Percentiles rank a stretch among this genome's conserved stretches.
phyloP scores from a whole-genome alignment of 352 stramenopile species.

The Phytophthora aleatoria region DNA sequence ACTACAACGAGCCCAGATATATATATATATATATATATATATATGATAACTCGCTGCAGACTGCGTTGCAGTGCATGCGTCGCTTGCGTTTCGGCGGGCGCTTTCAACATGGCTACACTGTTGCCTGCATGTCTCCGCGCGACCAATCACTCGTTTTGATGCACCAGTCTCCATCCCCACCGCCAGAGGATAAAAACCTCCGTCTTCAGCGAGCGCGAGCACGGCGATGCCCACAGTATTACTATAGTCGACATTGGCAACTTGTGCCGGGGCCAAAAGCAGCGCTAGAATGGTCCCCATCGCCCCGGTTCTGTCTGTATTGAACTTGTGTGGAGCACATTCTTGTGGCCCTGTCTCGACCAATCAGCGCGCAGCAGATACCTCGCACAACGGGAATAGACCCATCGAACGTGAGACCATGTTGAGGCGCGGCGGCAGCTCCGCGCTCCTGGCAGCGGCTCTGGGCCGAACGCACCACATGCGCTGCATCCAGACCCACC shows the following conservation, averaged over 20 bases:
- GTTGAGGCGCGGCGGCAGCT: slow-evolving; percentile 9
- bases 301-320: slow-evolving; percentile 2
- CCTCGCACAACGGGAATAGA: slow-evolving; percentile 17
- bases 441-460: background rate
- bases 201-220: too few species aligned
- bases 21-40: background rate
- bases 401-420: background rate
- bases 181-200: background rate
- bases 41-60: too few species aligned
- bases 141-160: slow-evolving; percentile 14
- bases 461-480: background rate
- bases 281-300: slow-evolving; percentile 8
- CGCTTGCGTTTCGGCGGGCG: slow-evolving; percentile 19
- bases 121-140: slow-evolving; percentile 1
- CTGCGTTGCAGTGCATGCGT: background rate
- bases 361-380: slow-evolving; percentile 5
- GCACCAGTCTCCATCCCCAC: too few species aligned
- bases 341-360: slow-evolving; percentile 16
- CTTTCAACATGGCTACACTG: slow-evolving; percentile 1
- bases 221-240: background rate
- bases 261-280: slow-evolving; percentile 2
- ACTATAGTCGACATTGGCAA: background rate
- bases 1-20: background rate
- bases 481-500: slow-evolving; percentile 15
- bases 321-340: slow-evolving; percentile 21